Base-by-base conservation (phyloP, 2,329 filamentous ascomycete species). In the Paraconiothyrium brasiliense region DNA sequence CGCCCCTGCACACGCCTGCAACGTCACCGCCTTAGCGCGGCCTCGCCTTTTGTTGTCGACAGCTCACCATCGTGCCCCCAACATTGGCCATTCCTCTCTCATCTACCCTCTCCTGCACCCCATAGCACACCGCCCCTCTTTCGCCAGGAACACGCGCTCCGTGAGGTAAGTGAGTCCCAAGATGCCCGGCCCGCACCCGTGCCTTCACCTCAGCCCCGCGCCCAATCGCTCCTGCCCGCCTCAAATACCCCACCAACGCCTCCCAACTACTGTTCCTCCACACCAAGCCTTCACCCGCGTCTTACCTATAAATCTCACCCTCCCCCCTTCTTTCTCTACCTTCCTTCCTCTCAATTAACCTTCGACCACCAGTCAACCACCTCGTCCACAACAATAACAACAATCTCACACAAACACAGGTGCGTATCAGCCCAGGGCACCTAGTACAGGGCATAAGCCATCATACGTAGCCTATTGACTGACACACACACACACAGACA, bases 21-120 rank as follows among this genome's bases (percentile, higher is more conserved):
- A 68, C 71, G 72, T 77, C 74, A 76, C 73, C 70, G 71, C 68
- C 54, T 46, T 60, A 63, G 67, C 67, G 70, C 69, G 70, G 70
- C 67, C 16, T 58, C 52, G 55, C 22, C 34, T 30, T 32, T 20
- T 51, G 46, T 24, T 50, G 47, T 47, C 59, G 67, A 67, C 71
- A 72, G 62, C 71, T 66, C 66, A 69, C 65, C 55, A 58, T 49
- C 63, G 63, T 65, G 67, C 64, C 65, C 68, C 62, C 72, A 69
- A 70, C 70, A 65, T 66, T 64, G 64, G 61, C 69, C 60, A 58
- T 55, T 61, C 62, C 57, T 57, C 58, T 56, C 63, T 47, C 51
- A 61, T 61, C 58, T 16, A 24, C 13, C 20, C 54, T 32, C 39
- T 37, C 50, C 59, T 57, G 51, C 57, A 61, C 60, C 44, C 55